Evolutionary conservation across 2,329 filamentous ascomycete species (phyloP), one percentile per base, ranked within the genome.

Genomic region (Pezicula radicicola): DNA sequence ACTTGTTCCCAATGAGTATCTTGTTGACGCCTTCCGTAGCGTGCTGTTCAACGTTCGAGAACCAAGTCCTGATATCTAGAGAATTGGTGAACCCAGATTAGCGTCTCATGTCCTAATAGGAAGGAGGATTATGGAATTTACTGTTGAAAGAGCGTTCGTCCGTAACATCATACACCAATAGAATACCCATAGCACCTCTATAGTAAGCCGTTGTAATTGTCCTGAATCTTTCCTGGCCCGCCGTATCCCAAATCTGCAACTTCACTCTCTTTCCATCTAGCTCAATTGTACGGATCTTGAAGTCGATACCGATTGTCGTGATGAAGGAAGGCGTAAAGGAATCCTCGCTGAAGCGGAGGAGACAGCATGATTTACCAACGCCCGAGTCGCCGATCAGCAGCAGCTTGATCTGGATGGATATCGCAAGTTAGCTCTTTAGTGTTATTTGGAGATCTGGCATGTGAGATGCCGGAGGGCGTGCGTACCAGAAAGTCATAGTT

Each of bases 101-200:
- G 55, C 50, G n/a, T 45, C 30, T 7, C 2, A 33, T 15, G 8
- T 21, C 15, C 6, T 47, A 10, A 15, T 4, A 16, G 30, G 16
- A 46, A 35, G 19, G 36, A 50, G 46, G 16, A 12, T 12, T 39
- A 46, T 10, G 25, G 21, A n/a, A 55, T 60, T 19, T 62, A 69
- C 97, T 99, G 84, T 99, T 97, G 88, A 99, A 99, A 41, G 91
- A 96, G 74, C 97, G 93, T 92, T 97, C 96, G 73, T 99, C 94
- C 46, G 94, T 99, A 65, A 99, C 94, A 75, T 99, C 94, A 75
- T 99, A 99, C 49, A 97, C 93, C 59, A 99, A 81, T 70, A 97
- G 77, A 63, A 97, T 97, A 55, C 94, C 94, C 93, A 97, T 97
- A 61, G 94, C 94, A 66, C 94, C 94, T 68, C 94, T 84, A 75